Conservation (phyloP, 495 filamentous ascomycete species). For the Podospora comata region DNA sequence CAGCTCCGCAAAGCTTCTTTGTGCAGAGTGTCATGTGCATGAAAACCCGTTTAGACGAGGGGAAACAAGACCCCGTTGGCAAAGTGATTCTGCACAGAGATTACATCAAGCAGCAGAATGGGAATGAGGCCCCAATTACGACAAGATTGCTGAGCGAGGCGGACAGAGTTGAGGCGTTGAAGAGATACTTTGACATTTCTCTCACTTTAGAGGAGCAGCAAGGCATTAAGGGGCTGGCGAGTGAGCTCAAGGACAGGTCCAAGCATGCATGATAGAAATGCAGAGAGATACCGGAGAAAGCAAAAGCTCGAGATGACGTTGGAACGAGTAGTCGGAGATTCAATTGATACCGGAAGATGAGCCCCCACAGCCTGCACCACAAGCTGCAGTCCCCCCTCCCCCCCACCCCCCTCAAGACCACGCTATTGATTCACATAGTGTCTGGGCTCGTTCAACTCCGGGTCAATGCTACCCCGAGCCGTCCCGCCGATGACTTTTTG, state of each 20-base stretch:
- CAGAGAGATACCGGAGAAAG: too few species aligned
- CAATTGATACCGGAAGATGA: too few species aligned
- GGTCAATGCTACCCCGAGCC: too few species aligned
- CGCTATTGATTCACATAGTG: too few species aligned
- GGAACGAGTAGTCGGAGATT: too few species aligned
- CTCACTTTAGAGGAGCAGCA: slow-evolving; percentile 48
- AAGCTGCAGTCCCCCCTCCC: too few species aligned
- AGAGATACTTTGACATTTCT: slow-evolving; percentile 54
- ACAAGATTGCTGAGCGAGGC: slow-evolving; percentile 48
- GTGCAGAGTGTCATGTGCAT: slow-evolving; percentile 41
- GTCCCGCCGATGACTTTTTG: too few species aligned
- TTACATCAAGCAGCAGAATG: slow-evolving; percentile 56
- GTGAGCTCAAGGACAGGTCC: slow-evolving; percentile 38
- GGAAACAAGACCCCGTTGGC: slow-evolving; percentile 16
- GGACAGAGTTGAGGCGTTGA: slow-evolving; percentile 51
- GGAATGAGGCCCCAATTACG: slow-evolving; percentile 48
- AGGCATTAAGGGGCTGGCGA: slow-evolving; percentile 53
- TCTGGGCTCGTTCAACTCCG: too few species aligned
- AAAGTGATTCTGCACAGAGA: slow-evolving; percentile 55
- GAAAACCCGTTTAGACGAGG: slow-evolving; percentile 42
- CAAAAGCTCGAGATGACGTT: too few species aligned
- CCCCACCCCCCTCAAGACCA: too few species aligned
- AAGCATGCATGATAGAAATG: slow-evolving; percentile 9
- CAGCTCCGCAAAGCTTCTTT: slow-evolving; percentile 39
- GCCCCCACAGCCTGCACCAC: too few species aligned